Percentiles rank a stretch among this genome's conserved stretches.
These are phyloP conservation scores for Bipolaris oryzae DNA, from an alignment of 2,329 filamentous ascomycete genomes.

Conservation along the genomic window DNA sequence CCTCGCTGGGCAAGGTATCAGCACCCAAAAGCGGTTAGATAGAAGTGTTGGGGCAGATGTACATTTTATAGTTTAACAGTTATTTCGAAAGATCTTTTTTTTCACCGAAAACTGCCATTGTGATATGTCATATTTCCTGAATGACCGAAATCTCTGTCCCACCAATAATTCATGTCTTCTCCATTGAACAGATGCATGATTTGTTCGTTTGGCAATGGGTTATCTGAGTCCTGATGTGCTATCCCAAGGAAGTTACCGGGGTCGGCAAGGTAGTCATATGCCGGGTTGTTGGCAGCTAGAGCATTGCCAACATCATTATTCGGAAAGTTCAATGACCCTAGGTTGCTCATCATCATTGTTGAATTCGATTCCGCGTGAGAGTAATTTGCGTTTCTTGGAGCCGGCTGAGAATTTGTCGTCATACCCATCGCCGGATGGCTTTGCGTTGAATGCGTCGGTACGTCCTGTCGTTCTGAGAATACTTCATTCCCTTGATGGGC, in stretches of 20 bases:
- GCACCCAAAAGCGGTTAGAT: constrained; percentile 20
- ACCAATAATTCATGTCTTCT: constrained; percentile 27
- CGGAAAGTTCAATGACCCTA: background rate
- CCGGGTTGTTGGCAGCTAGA: constrained; percentile 6
- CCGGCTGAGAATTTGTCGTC: background rate
- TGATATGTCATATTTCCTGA: constrained; percentile 9
- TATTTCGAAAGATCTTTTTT: background rate
- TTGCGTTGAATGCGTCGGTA: background rate
- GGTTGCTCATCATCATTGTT: background rate
- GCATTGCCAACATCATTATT: background rate
- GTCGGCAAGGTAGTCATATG: constrained; percentile 17
- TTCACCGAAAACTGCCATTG: background rate
- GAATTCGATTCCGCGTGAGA: background rate
- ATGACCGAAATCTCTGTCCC: constrained; percentile 13
- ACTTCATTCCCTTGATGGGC: background rate
- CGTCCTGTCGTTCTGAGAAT: background rate
- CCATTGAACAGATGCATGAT: constrained; percentile 33
- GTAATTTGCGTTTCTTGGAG: background rate
- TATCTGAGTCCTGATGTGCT: constrained; percentile 32
- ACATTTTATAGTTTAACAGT: background rate
- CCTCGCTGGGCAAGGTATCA: constrained; percentile 44
- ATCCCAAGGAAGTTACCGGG: constrained; percentile 31
- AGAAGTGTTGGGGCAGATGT: background rate
- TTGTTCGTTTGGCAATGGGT: constrained; percentile 29
- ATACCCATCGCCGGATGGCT: background rate